Base-by-base conservation (phyloP, 768 basidiomycete species). In the Glaciozyma martinii region DNA sequence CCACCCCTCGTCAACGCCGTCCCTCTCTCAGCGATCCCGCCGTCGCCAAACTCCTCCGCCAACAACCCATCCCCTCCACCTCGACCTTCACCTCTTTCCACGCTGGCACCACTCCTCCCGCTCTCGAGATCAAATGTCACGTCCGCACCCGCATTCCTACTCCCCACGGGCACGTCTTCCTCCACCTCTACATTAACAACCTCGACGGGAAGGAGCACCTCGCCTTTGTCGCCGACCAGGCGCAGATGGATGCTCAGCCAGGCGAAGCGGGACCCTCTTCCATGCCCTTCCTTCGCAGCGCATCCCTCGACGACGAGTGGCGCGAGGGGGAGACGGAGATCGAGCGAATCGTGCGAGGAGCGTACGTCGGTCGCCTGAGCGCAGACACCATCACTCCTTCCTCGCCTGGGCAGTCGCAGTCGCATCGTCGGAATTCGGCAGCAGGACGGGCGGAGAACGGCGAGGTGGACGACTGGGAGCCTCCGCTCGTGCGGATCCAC, bases 121-220 rank as follows among this genome's bases (percentile, higher is more conserved):
- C 72, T 2, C 77, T 89, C n/a, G 79, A 84, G 62, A 88, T 97
- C 33, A 86, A 84, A 76, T 99, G 95, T 76, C 90, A 94, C 85
- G 95, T 91, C 18, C 88, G 95, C 62, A 97, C 95, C 5, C 87
- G 95, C 62, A 89, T 98, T 75, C 95, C 95, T 49, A 99, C 95
- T 0, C 89, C 90, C 0, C 90, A 98, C 72, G 94, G 93, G 8
- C 85, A 89, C 18, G 84, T 86, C 23, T 97, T 97, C 78, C 81
- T 98, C 15, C 91, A 98, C 73, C 79, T 98, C 60, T 98, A 98
- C 78, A 90, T 91, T 76, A 98, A 95, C 76, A 88, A 86, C 72
- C 83, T 81, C 60, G 95, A 98, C 78, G 80, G 40, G 10, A 98
- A 98, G 77, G 95, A 99, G 74, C 95, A 99, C 75, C 83, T 99